Percentiles rank a stretch among this genome's conserved stretches.
Conservation (phyloP, 1,139 yeast genomes). For the Saccharomyces hybrid region DNA sequence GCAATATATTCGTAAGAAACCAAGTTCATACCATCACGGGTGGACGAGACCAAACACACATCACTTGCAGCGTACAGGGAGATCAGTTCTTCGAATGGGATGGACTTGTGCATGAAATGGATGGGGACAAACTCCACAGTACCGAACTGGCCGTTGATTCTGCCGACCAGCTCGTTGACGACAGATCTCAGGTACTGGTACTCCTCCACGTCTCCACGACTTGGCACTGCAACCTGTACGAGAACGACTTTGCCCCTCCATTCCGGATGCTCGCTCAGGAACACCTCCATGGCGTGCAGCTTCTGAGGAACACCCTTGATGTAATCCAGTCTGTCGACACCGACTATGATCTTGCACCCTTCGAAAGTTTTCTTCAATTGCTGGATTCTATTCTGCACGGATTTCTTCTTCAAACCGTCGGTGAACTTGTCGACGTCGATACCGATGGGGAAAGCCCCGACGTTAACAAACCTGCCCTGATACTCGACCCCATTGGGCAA, state of each 20-base stretch:
- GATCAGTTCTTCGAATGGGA: constrained; percentile 84
- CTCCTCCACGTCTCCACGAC: constrained; percentile 97
- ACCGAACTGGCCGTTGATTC: constrained; percentile 93
- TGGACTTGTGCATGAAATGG: constrained; percentile 88
- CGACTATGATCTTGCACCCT: constrained; percentile 79
- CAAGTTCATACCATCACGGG: constrained; percentile 97
- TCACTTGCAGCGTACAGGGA: constrained; percentile 80
- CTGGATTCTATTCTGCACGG: constrained; percentile 58
- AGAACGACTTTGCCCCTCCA: constrained; percentile 96
- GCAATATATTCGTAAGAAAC: constrained; percentile 96
- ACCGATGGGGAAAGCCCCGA: constrained; percentile 98
- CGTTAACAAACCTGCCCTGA: constrained; percentile 67
- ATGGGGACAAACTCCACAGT: constrained; percentile 97
- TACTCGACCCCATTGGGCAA: constrained; percentile 87
- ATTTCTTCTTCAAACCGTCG: constrained; percentile 60
- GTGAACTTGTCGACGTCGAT: constrained; percentile 89
- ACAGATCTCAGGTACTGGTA: constrained; percentile 89
- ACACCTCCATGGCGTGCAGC: constrained; percentile 89
- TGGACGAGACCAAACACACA: constrained; percentile 85
- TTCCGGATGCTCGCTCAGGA: constrained; percentile 87
- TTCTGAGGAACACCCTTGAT: constrained; percentile 98
- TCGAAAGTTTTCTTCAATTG: constrained; percentile 55
- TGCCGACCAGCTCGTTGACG: constrained; percentile 91
- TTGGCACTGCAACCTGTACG: constrained; percentile 96
- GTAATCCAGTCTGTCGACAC: constrained; percentile 91